Conservation (phyloP, 2,329 filamentous ascomycete species). For the Sporothrix luriei region DNA sequence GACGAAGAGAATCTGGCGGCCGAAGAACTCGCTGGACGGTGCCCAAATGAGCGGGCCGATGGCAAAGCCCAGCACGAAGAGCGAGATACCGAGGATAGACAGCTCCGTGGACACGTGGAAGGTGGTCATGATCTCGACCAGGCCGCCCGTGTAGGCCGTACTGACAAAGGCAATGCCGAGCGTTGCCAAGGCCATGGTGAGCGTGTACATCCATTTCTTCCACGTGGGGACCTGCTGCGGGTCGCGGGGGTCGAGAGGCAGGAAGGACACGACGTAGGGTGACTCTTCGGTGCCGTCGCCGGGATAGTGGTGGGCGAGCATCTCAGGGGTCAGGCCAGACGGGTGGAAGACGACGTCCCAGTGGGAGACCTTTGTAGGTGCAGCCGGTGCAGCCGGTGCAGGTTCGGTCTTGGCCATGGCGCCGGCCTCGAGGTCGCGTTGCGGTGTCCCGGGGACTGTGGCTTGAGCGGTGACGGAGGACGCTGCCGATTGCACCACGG, state of each 20-base stretch:
- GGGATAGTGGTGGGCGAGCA: constrained; percentile 58
- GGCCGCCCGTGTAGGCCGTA: constrained; percentile 65
- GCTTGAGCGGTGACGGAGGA: constrained; percentile 20
- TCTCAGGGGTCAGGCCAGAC: constrained; percentile 58
- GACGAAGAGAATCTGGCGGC: constrained; percentile 61
- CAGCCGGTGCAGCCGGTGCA: constrained; percentile 26
- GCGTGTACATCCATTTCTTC: constrained; percentile 68
- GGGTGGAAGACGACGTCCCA: constrained; percentile 60
- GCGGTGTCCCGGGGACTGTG: neutral
- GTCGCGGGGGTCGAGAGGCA: constrained; percentile 65
- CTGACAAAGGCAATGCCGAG: constrained; percentile 71
- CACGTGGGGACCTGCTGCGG: constrained; percentile 60
- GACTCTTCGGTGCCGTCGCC: constrained; percentile 67
- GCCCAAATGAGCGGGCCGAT: constrained; percentile 62
- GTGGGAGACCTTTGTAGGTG: constrained; percentile 45
- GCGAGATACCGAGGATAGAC: constrained; percentile 63
- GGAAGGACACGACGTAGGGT: constrained; percentile 69
- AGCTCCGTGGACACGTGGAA: constrained; percentile 58
- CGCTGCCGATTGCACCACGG: constrained; percentile 20
- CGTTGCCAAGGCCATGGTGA: constrained; percentile 65
- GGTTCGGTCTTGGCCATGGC: neutral
- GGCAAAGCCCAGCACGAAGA: constrained; percentile 61
- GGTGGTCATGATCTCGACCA: constrained; percentile 55
- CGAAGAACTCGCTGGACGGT: constrained; percentile 62
- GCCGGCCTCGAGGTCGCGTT: constrained; percentile 27